Evolutionary conservation across 495 filamentous ascomycete genomes (phyloP).

Genomic region (Hyaloscypha variabilis): DNA sequence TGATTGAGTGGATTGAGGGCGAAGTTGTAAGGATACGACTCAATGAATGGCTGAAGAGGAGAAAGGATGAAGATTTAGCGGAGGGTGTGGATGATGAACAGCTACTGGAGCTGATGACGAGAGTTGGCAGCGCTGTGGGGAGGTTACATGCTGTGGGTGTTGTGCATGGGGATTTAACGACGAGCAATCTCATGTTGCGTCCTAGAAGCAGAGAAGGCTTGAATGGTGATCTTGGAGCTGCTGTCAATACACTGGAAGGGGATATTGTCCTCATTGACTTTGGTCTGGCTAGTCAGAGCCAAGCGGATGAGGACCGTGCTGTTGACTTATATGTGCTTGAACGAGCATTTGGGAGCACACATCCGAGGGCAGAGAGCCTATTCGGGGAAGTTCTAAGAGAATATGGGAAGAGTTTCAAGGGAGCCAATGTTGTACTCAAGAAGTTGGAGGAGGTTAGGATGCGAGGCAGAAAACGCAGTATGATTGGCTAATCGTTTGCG

Average conservation of each 20-base stretch:
- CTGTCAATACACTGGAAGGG: slow-evolving; percentile 50
- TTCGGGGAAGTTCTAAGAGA: slow-evolving; percentile 65
- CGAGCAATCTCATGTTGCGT: slow-evolving; percentile 92
- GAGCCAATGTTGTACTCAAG: slow-evolving; percentile 53
- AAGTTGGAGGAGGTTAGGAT: slow-evolving; percentile 92
- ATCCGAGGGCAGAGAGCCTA: slow-evolving; percentile 80
- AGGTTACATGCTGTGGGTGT: slow-evolving; percentile 79
- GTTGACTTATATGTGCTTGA: slow-evolving; percentile 98
- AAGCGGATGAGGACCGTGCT: slow-evolving; percentile 90
- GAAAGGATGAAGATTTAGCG: slow-evolving; percentile 16
- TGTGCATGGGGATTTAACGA: slow-evolving; percentile 95
- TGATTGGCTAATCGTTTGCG: slow-evolving; percentile 69
- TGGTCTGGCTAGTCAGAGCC: slow-evolving; percentile 80
- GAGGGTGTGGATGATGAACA: slow-evolving; percentile 38
- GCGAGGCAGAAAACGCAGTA: slow-evolving; percentile 96
- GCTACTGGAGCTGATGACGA: slow-evolving; percentile 61
- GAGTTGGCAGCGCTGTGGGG: slow-evolving; percentile 77
- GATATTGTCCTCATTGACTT: slow-evolving; percentile 95
- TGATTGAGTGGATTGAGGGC: slow-evolving; percentile 92
- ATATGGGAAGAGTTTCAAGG: slow-evolving; percentile 52
- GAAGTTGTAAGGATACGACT: slow-evolving; percentile 65
- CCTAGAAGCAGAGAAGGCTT: slow-evolving; percentile 22
- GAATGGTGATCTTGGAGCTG: slow-evolving; percentile 15
- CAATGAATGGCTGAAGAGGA: slow-evolving; percentile 59
- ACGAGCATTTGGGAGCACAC: slow-evolving; percentile 92